Conservation (phyloP, 2,329 filamentous ascomycete genomes). For the Ascochyta koolunga region DNA sequence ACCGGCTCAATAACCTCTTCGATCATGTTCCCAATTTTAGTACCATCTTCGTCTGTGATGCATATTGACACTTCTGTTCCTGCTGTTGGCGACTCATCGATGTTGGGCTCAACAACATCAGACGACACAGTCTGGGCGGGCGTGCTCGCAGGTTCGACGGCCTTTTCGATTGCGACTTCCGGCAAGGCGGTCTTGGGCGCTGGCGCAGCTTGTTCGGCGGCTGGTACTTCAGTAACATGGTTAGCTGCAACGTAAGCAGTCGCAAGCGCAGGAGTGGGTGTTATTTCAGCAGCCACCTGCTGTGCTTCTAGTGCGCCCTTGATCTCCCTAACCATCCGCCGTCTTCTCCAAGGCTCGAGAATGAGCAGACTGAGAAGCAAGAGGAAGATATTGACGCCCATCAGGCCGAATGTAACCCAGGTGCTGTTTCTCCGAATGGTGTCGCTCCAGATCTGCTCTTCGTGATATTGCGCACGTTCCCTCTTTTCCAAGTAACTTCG, state of each 20-base stretch:
- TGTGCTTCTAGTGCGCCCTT: slow-evolving; percentile 44
- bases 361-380: slow-evolving; percentile 86
- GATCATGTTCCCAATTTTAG: slow-evolving; percentile 3
- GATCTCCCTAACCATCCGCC: slow-evolving; percentile 79
- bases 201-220: neutral
- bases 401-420: slow-evolving; percentile 97
- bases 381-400: slow-evolving; percentile 93
- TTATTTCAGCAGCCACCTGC: slow-evolving; percentile 25
- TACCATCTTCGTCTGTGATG: slow-evolving; percentile 6
- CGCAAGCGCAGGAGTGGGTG: slow-evolving; percentile 6
- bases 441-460: slow-evolving; percentile 99
- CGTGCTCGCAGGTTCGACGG: slow-evolving; percentile 20
- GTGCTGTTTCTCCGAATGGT: slow-evolving; percentile 95
- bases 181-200: slow-evolving; percentile 13
- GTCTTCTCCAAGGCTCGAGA: slow-evolving; percentile 89
- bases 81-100: slow-evolving; percentile 13
- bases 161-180: slow-evolving; percentile 30
- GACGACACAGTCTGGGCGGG: neutral
- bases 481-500: slow-evolving; percentile 76
- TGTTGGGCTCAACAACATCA: neutral
- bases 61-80: slow-evolving; percentile 19
- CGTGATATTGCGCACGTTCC: slow-evolving; percentile 91
- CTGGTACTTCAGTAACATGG: neutral
- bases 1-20: slow-evolving; percentile 11
- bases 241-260: slow-evolving; percentile 3